Evolutionary conservation across 2,329 filamentous ascomycete species (phyloP).

Genomic region (Trichoderma lentiforme): DNA sequence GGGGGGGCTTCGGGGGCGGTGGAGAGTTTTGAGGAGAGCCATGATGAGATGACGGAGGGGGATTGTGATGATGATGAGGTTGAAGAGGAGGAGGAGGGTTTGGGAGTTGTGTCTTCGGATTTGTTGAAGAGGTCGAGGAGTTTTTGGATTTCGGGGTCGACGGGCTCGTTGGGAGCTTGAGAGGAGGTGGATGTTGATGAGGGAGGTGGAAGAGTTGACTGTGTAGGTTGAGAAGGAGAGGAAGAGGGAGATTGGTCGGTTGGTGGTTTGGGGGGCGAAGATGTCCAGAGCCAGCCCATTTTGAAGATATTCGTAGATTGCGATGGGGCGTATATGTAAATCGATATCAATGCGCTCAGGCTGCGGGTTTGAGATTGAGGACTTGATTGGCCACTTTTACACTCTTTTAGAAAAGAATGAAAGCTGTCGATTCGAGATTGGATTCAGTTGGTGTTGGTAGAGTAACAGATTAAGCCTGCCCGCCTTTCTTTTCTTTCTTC

Average conservation of each 20-base stretch:
- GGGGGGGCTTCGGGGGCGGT: constrained; percentile 19
- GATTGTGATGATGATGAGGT: constrained; percentile 30
- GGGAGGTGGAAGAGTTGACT: constrained; percentile 16
- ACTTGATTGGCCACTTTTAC: not conserved
- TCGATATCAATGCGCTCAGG: not conserved
- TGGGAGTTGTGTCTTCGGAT: constrained; percentile 26
- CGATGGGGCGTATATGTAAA: not conserved
- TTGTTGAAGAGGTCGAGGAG: constrained; percentile 49
- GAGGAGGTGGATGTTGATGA: constrained; percentile 21
- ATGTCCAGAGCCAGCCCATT: constrained; percentile 64
- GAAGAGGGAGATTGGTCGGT: constrained; percentile 24
- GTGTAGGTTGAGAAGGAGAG: constrained; percentile 22
- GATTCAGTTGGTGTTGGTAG: not conserved
- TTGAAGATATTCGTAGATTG: constrained; percentile 20
- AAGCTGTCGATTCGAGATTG: not conserved
- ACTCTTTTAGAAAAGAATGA: not conserved
- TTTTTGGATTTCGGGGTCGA: constrained; percentile 53
- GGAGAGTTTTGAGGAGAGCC: constrained; percentile 32
- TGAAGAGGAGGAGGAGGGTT: constrained; percentile 22
- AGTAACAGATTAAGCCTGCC: not conserved
- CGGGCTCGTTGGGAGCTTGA: constrained; percentile 28
- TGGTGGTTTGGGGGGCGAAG: constrained; percentile 33
- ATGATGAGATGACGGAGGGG: constrained; percentile 27
- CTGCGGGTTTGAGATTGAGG: not conserved
- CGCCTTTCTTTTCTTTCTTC: not conserved